A percentile compares a stretch with the other conserved stretches of the same genome.
phyloP scores from a whole-genome alignment of 176 grass and related monocot genomes.

The barley (Hordeum vulgare) region MorexV3_pseudomolecules_assembly NC_058523.1:158448171-158448670 shows the following conservation, averaged over 20 bases:
- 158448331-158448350: neutral
- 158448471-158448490: constrained; percentile 20
- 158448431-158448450: constrained; percentile 11
- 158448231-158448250: no score
- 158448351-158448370: neutral
- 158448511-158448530: neutral
- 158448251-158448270: no score
- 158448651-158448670: constrained; percentile 26
- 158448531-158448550: constrained; percentile 8
- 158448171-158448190: no score
- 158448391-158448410: constrained; percentile 3
- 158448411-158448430: neutral
- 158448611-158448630: neutral
- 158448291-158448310: neutral
- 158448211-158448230: no score
- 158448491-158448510: constrained; percentile 6
- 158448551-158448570: constrained; percentile 18
- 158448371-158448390: neutral
- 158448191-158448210: no score
- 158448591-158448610: neutral
- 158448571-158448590: neutral
- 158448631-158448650: neutral
- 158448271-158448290: neutral
- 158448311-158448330: neutral
- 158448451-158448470: neutral